Evolutionary conservation across 2,329 filamentous ascomycete species (phyloP), one percentile per base, ranked within the genome.

Genomic region (Myrmaecium sp.): DNA sequence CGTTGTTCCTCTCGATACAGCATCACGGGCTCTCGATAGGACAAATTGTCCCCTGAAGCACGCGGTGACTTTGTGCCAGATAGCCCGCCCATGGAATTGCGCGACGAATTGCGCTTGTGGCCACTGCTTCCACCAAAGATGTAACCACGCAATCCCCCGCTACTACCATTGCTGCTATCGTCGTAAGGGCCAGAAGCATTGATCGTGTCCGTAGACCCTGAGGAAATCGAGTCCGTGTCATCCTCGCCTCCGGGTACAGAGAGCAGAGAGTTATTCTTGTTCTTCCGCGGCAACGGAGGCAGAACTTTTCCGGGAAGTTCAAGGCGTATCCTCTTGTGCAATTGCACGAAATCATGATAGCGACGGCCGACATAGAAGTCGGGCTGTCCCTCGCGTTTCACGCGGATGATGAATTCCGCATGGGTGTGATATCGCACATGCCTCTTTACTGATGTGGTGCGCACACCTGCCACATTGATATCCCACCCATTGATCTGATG

Each of bases 401-500:
- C 77, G 7, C 86, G 71, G 32, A 98, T 62, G 24, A 98, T 55
- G 42, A 94, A 98, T 59, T 95, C 81, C 28, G 89, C 82, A 60
- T 95, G 86, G 41, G 83, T 80, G 49, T 94, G 89, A 43, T 89
- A 74, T 31, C 86, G 66, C 15, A 95, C 72, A 32, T 82, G 92
- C 43, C 83, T 72, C 62, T 86, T 92, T 27, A 83, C 63, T 5
- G 72, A 74, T 2, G 70, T 77, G 14, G 81, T 73, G 34, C 84
- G 69, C 26, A 95, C 89, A 21, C 76, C 83, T 7, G 86, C 81
- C 26, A 98, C 76, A 47, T 98, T 98, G 38, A 94, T 73, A 49
- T 95, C 89, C 89, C 89, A 95, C 16, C 83, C 82, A 47, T 98
- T 86, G 43, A 94, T 79, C 35, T 74, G 77, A 50, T 94, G 77